Base-by-base conservation (phyloP, 2,329 filamentous ascomycete species). In the Knoxdaviesia capensis region DNA sequence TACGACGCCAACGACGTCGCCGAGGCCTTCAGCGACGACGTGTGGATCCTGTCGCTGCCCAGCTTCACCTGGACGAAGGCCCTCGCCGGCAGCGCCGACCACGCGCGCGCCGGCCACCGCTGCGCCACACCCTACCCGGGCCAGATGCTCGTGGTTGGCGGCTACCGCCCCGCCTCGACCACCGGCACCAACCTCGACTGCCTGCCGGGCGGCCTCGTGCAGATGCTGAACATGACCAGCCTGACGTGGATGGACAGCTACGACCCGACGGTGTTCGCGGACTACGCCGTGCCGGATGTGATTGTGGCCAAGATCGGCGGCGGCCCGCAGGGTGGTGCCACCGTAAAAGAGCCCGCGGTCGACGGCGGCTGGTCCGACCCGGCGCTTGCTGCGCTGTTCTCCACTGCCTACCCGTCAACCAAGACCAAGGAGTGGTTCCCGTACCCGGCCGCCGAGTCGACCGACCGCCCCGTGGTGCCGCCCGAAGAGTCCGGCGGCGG, bases 31-130 rank as follows among this genome's bases (percentile, higher is more conserved):
- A 65, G 56, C 42, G 74, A 85, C 46, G 80, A 83, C 39, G 79
- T 88, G 54, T 90, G 81, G 81, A 77, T 86, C 28, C 62, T 90
- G 8, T 83, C 81, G 0, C 60, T 92, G 5, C 84, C 84, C 0
- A 78, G 77, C 0, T 92, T 92, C 54, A 82, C 73, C 5, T 90
- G 84, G 84, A 79, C 79, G 42, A 61, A 62, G 49, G 52, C 73
- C 20, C 57, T 55, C 11, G 51, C 58, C 1, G 66, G 68, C 54
- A 71, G 53, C 47, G 51, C 42, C 42, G 62, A 38, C 54, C 80
- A 57, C 58, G 78, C 64, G 3, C 71, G 84, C 42, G 72, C 76
- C 1, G 82, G 82, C 0, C 82, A 88, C 54, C 74, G 75, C 34
- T 90, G 83, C 57, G 73, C 86, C 49, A 71, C 72, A 50, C 71